Base-by-base conservation (phyloP, 2,329 filamentous ascomycete genomes). In the Teratosphaeria pseudoeucalypti region DNA sequence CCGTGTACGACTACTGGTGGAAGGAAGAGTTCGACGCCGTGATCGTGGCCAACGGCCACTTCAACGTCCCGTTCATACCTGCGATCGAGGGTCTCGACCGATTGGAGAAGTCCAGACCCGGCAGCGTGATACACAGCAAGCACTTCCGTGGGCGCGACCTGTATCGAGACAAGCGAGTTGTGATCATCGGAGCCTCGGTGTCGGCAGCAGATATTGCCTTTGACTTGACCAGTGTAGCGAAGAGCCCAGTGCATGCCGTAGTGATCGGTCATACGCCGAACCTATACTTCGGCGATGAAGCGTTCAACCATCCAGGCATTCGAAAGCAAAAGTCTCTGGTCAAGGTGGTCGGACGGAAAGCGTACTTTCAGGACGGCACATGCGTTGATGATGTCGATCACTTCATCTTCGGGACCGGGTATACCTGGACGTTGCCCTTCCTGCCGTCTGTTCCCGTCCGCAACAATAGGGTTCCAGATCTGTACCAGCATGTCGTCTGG, bases 381-480 rank as follows among this genome's bases (percentile, higher is more conserved):
- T 74, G 68, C 0, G 74, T 84, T 6, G 63, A 75, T 0, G 74
- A 80, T 19, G 80, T 88, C 14, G 85, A 88, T 68, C 68, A 81
- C 64, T 76, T 88, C 62, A 81, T 88, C 63, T 85, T 88, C 60
- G 85, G 84, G 26, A 88, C 85, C 0, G 85, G 85, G 0, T 87
- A 86, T 68, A 79, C 76, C 29, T 87, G 83, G 83, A 83, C 82
- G 0, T 68, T 87, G 0, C 84, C 84, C 0, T 87, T 86, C 66
- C 68, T 86, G 0, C 81, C 81, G 0, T 67, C 77, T 1, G 74
- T 86, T 0, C 69, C 75, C 2, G 71, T 81, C 0, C 74, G 77
- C 12, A 82, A 83, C 65, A 84, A 84, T 64, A 78, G 82, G 1
- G 75, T 85, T 0, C 79, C 79, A 0, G 77, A 75, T 9, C 71